phyloP scores from a whole-genome alignment of 495 filamentous ascomycete species.

The Talaromyces adpressus region DNA sequence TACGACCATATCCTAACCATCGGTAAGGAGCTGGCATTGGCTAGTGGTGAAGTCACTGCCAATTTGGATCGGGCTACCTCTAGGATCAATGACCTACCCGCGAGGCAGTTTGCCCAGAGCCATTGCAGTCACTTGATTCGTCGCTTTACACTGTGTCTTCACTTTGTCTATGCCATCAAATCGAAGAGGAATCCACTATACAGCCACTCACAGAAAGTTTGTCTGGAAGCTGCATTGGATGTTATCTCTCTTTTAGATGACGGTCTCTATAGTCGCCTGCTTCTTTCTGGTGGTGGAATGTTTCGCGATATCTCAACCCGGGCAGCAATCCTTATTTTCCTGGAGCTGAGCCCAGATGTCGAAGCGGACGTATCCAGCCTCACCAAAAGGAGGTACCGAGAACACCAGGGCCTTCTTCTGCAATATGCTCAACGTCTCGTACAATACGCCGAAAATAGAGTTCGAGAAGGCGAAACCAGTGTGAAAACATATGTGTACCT shows the following conservation, averaged over 20 bases:
- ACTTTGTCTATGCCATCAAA: constrained; percentile 37
- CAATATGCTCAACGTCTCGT: constrained; percentile 26
- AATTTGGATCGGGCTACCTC: constrained; percentile 10
- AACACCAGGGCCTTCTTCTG: constrained; percentile 23
- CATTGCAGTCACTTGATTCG: constrained; percentile 32
- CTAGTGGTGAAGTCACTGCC: constrained; percentile 22
- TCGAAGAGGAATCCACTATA: constrained; percentile 37
- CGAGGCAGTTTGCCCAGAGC: constrained; percentile 16
- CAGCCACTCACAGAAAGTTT: constrained; percentile 39
- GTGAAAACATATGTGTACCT: constrained; percentile 42
- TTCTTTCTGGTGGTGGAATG: constrained; percentile 37
- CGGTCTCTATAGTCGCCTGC: constrained; percentile 29
- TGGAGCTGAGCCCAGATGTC: constrained; percentile 31
- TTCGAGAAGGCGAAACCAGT: constrained; percentile 43
- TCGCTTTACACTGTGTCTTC: constrained; percentile 41
- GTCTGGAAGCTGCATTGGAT: constrained; percentile 34
- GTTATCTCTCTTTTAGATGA: constrained; percentile 35
- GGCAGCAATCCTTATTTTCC: constrained; percentile 22
- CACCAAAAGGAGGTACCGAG: constrained; percentile 20
- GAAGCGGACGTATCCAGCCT: constrained; percentile 14
- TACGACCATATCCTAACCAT: constrained; percentile 38
- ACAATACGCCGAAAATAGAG: constrained; percentile 26
- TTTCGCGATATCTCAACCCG: constrained; percentile 38
- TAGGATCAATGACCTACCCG: neutral
- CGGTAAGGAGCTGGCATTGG: constrained; percentile 25